Conservation (phyloP, 345 rosid species). For the Syzygium oleosum region DNA sequence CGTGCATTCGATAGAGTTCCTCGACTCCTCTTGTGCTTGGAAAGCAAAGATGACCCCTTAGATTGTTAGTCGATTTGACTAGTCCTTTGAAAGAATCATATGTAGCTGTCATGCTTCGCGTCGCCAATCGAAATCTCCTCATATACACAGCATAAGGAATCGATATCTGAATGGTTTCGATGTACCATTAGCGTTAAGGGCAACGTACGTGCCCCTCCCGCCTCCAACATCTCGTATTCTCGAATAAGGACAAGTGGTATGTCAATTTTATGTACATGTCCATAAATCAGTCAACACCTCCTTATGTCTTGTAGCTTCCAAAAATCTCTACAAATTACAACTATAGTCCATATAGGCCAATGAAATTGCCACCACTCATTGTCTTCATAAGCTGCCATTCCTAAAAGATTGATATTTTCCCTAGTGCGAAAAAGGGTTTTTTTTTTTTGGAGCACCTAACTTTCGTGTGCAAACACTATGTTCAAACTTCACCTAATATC, state of each 20-base stretch:
- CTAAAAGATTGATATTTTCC: neutral
- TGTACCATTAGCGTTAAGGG: neutral
- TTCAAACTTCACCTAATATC: neutral
- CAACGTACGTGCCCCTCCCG: neutral
- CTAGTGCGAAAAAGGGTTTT: neutral
- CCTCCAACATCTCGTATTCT: neutral
- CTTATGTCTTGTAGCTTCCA: neutral
- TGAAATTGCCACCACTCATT: neutral
- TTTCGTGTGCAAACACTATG: neutral
- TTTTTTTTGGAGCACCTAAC: neutral
- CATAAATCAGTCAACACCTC: neutral
- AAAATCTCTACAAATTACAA: neutral
- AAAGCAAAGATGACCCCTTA: neutral
- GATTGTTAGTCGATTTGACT: neutral
- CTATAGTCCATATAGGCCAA: neutral
- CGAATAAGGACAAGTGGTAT: neutral
- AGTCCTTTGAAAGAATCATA: neutral
- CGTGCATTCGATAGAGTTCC: neutral
- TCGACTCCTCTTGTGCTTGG: neutral
- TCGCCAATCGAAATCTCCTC: neutral
- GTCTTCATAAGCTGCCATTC: neutral
- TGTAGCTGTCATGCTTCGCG: neutral
- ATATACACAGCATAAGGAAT: neutral
- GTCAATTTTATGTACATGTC: neutral
- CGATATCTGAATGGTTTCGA: neutral